These are phyloP conservation scores for Lithohypha guttulata DNA, from an alignment of 2,329 filamentous ascomycete species.

Conservation along the genomic window DNA sequence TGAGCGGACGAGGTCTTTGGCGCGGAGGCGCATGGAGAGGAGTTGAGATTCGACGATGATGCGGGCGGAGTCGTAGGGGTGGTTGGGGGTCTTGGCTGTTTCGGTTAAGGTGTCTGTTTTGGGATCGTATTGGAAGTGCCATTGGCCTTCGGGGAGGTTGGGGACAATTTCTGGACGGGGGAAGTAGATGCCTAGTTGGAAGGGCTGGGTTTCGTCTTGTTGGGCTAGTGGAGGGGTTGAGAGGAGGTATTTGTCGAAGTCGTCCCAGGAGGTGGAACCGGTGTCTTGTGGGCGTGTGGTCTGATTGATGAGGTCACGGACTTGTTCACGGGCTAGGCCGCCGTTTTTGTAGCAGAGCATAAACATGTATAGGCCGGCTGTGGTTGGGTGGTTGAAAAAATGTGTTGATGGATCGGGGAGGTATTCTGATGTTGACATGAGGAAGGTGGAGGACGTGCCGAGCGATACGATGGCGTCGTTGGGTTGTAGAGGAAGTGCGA, in stretches of 20 bases:
- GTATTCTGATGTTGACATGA: constrained; percentile 93
- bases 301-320: constrained; percentile 67
- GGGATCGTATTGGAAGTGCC: constrained; percentile 60
- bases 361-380: constrained; percentile 90
- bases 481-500: constrained; percentile 74
- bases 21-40: constrained; percentile 78
- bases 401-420: constrained; percentile 83
- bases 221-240: constrained; percentile 60
- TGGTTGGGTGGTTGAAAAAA: constrained; percentile 97
- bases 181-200: constrained; percentile 89
- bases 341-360: constrained; percentile 99
- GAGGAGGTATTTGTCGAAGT: constrained; percentile 65
- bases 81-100: constrained; percentile 42
- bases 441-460: constrained; percentile 90
- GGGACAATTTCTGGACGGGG: constrained; percentile 91
- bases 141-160: constrained; percentile 74
- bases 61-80: constrained; percentile 63
- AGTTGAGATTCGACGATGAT: constrained; percentile 91
- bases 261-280: constrained; percentile 52
- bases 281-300: constrained; percentile 28
- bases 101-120: constrained; percentile 43
- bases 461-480: constrained; percentile 90
- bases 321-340: constrained; percentile 77
- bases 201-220: constrained; percentile 42
- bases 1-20: constrained; percentile 59